Conservation (phyloP, 768 basidiomycete genomes). For the Phaeotremella skinneri region DNA sequence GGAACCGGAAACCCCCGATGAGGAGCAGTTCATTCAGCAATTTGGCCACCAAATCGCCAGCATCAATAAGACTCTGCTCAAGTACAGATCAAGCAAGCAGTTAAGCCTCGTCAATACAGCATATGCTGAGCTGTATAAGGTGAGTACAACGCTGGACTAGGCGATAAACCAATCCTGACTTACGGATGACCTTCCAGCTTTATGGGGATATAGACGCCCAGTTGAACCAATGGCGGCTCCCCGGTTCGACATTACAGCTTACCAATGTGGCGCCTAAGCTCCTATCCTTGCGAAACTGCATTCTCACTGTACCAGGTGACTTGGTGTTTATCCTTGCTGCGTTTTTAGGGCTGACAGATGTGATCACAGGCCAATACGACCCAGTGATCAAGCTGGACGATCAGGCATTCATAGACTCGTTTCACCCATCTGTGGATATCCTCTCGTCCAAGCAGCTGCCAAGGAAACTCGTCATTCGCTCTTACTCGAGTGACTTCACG, state of each 20-base stretch:
- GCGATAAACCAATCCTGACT: conserved; percentile 4
- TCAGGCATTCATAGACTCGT: conserved; percentile 46
- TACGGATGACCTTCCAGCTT: conserved; percentile 20
- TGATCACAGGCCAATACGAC: conserved; percentile 41
- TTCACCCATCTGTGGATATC: conserved; percentile 44
- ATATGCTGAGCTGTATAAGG: conserved; percentile 39
- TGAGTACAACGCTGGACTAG: neutral
- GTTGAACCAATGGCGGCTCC: conserved; percentile 41
- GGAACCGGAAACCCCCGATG: conserved; percentile 47
- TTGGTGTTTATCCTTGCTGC: conserved; percentile 10
- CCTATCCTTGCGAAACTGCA: conserved; percentile 39
- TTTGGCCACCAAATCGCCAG: conserved; percentile 34
- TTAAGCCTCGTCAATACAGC: conserved; percentile 33
- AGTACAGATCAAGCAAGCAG: conserved; percentile 26
- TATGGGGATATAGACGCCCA: conserved; percentile 43
- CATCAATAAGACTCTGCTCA: conserved; percentile 25
- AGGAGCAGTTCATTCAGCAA: conserved; percentile 45
- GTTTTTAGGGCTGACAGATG: neutral
- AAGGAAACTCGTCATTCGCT: conserved; percentile 41
- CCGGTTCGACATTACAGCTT: conserved; percentile 42
- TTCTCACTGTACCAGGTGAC: conserved; percentile 48
- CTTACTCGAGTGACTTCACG: conserved; percentile 33
- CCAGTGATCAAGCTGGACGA: conserved; percentile 41
- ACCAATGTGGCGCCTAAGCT: conserved; percentile 42
- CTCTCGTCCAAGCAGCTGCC: conserved; percentile 46